Evolutionary conservation across 495 filamentous ascomycete species (phyloP), one percentile per base, ranked within the genome.

Genomic region (Lasiosphaeris hirsuta): DNA sequence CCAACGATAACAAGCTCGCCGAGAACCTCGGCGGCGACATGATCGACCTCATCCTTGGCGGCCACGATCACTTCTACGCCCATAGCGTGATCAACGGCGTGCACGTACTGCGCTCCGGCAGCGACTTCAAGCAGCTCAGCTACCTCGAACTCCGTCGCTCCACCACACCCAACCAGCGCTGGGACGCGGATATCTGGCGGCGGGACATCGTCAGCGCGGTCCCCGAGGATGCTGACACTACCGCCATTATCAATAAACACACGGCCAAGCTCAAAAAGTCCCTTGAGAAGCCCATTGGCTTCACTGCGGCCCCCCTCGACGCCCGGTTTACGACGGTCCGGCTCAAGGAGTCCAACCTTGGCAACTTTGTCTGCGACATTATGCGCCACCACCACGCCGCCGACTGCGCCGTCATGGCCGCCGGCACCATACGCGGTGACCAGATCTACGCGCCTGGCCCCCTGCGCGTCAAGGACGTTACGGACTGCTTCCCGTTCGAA

Each of bases 281-380:
- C 56, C 76, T 96, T 3, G 87, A 88, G 52, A 92, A 92, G 67
- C 88, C 92, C 0, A 76, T 96, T 34, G 92, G 92, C 1, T 92
- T 86, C 68, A 93, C 90, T 0, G 81, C 84, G 2, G 84, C 82
- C 0, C 88, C 90, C 0, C 81, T 96, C 1, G 92, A 96, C 63
- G 88, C 87, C 9, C 84, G 90, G 0, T 96, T 96, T 65, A 86
- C 84, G 7, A 96, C 91, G 0, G 88, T 95, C 0, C 79, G 92
- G 1, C 68, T 81, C 19, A 73, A 74, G 15, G 92, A 96, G 70
- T 90, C 86, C 34, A 96, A 96, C 63, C 63, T 93, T 1, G 91
- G 87, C 0, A 96, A 96, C 63, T 94, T 93, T 67, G 86, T 95
- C 33, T 92, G 87, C 69, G 92, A 96, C 66, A 77, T 96, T 14